Evolutionary conservation across 345 rosid species (phyloP).

Genomic region (Eutrema heterophyllum): DNA sequence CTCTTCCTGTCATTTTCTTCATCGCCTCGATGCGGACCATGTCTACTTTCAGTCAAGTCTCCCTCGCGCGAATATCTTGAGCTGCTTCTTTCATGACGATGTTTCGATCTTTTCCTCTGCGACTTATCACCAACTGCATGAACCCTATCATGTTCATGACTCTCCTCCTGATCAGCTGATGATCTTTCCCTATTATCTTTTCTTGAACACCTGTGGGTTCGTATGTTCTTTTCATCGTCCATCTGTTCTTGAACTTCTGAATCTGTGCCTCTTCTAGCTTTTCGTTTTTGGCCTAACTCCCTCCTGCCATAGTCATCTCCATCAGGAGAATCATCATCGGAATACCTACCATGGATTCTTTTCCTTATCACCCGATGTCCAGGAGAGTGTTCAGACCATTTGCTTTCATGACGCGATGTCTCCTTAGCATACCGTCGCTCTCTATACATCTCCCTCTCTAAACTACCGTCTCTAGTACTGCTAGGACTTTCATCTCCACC

Average conservation of each 20-base stretch:
- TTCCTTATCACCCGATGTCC: slow-evolving; percentile 11
- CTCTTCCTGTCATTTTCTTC: slow-evolving; percentile 5
- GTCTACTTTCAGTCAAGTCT: slow-evolving; percentile 13
- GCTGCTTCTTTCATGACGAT: slow-evolving; percentile 18
- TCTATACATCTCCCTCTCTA: slow-evolving; percentile 27
- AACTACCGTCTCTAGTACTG: slow-evolving; percentile 34
- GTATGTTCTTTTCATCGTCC: slow-evolving; percentile 18
- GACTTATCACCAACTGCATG: slow-evolving; percentile 12
- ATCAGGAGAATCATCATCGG: slow-evolving; percentile 27
- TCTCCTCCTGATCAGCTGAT: slow-evolving; percentile 23
- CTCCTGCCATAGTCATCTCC: slow-evolving; percentile 4
- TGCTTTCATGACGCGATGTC: slow-evolving; percentile 12
- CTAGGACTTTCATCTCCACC: slow-evolving; percentile 31
- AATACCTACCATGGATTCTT: slow-evolving; percentile 25
- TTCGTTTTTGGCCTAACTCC: background rate
- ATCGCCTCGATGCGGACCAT: background rate
- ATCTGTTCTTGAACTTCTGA: slow-evolving; percentile 13
- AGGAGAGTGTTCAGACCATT: slow-evolving; percentile 33
- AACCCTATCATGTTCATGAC: slow-evolving; percentile 5
- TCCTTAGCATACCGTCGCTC: slow-evolving; percentile 24
- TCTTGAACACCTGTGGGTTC: slow-evolving; percentile 32
- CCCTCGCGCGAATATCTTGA: slow-evolving; percentile 12
- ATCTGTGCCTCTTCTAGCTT: slow-evolving; percentile 4
- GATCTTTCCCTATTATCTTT: slow-evolving; percentile 18
- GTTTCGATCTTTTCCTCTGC: slow-evolving; percentile 15